phyloP scores from a whole-genome alignment of 148 eudicot genomes.

The Silene conica region DNA sequence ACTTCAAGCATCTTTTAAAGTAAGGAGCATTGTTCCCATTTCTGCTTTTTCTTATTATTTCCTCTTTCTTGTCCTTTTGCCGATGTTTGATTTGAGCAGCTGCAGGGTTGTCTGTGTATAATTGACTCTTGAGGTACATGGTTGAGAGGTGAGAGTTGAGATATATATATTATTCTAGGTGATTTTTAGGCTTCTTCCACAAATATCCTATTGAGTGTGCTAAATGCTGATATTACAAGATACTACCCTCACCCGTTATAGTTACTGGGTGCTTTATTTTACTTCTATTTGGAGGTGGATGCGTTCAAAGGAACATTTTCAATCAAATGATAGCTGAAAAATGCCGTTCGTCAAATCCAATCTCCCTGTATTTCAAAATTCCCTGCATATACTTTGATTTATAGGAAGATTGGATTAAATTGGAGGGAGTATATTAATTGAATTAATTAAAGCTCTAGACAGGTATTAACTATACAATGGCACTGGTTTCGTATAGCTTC shows the following conservation, averaged over 20 bases:
- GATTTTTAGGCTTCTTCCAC: neutral
- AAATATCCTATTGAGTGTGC: neutral
- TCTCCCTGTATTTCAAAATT: neutral
- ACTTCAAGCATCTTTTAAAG: conserved; percentile 89
- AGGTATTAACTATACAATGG: neutral
- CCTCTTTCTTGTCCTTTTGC: neutral
- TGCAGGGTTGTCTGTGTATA: neutral
- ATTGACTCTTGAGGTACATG: neutral
- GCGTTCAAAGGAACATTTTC: neutral
- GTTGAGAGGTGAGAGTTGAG: too few species aligned
- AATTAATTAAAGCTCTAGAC: neutral
- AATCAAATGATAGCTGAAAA: neutral
- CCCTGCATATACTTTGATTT: neutral
- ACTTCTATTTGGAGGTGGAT: neutral
- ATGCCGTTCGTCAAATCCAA: neutral
- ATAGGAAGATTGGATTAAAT: neutral
- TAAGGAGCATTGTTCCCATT: conserved; percentile 25
- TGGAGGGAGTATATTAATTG: neutral
- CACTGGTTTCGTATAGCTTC: conserved; percentile 6
- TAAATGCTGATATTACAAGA: neutral
- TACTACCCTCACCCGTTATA: neutral
- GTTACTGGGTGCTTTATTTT: neutral
- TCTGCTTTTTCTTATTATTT: neutral
- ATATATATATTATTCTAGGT: neutral
- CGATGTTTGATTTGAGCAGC: neutral